Conservation (phyloP, 1,284 basidiomycete species). For the Xanthoconium separans region DNA sequence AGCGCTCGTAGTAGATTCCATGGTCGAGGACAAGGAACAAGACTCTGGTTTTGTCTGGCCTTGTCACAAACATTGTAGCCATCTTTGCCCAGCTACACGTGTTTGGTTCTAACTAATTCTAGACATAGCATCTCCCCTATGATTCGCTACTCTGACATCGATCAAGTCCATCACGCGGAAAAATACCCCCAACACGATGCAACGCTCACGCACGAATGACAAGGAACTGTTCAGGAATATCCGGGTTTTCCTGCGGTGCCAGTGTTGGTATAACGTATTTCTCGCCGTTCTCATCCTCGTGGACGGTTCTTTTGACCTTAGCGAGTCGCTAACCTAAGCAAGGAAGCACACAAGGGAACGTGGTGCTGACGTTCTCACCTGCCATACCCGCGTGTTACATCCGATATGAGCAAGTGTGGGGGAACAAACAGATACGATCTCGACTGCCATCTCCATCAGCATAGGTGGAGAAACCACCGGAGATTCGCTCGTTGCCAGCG, state of each 20-base stretch:
- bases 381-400: constrained; percentile 51
- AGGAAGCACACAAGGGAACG: not conserved
- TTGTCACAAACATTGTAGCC: constrained; percentile 7
- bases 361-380: constrained; percentile 36
- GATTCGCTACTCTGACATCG: not conserved
- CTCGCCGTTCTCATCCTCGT: constrained; percentile 36
- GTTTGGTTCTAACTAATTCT: constrained; percentile 26
- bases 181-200: not conserved
- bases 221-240: constrained; percentile 71
- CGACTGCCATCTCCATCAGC: constrained; percentile 35
- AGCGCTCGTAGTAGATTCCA: constrained; percentile 20
- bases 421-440: constrained; percentile 42
- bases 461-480: constrained; percentile 25
- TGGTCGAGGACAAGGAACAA: constrained; percentile 10
- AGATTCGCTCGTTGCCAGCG: constrained; percentile 11
- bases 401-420: constrained; percentile 47
- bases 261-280: constrained; percentile 42
- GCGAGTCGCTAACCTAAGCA: not conserved
- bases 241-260: constrained; percentile 56
- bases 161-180: too few relatives aligned
- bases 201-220: constrained; percentile 46
- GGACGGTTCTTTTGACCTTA: constrained; percentile 50
- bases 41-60: not conserved
- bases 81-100: constrained; percentile 31
- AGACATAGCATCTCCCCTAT: not conserved